phyloP scores from a whole-genome alignment of 257 asterid genomes.

The Parsonsia alboflavescens region DNA sequence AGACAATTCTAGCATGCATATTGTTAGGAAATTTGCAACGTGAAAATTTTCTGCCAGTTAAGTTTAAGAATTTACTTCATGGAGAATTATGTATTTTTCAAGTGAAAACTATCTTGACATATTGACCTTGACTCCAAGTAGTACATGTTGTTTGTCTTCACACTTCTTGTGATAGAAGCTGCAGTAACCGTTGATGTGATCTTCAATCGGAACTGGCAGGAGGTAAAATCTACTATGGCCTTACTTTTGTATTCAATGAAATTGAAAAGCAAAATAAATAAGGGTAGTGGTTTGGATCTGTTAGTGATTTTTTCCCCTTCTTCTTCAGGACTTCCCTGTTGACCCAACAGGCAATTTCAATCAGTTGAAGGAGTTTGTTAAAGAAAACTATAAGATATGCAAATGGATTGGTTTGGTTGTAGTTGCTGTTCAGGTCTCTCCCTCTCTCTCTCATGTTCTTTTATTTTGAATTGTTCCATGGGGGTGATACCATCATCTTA shows the following conservation, averaged over 20 bases:
- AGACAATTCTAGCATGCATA: not conserved
- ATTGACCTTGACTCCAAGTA: slow-evolving; percentile 47
- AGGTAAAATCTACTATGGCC: slow-evolving; percentile 36
- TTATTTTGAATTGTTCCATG: not conserved
- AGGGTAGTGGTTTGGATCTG: slow-evolving; percentile 3
- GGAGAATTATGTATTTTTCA: not conserved
- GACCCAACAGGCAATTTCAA: slow-evolving; percentile 74
- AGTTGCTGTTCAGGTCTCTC: slow-evolving; percentile 66
- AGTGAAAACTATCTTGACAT: not conserved
- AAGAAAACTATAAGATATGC: slow-evolving; percentile 68
- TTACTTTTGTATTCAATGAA: not conserved
- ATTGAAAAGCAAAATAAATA: not conserved
- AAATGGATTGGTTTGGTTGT: slow-evolving; percentile 75
- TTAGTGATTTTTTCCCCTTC: slow-evolving; percentile 5
- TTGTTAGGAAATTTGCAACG: not conserved
- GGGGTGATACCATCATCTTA: not conserved
- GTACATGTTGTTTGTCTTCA: slow-evolving; percentile 62
- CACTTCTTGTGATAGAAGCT: slow-evolving; percentile 71
- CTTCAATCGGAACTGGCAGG: slow-evolving; percentile 77
- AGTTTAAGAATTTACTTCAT: not conserved
- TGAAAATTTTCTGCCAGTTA: not conserved
- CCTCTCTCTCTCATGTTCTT: slow-evolving; percentile 8
- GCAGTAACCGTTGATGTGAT: slow-evolving; percentile 69
- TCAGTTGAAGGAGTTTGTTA: slow-evolving; percentile 57
- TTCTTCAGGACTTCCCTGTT: slow-evolving; percentile 72